Evolutionary conservation across 2,329 filamentous ascomycete species (phyloP), one percentile per base, ranked within the genome.

Genomic region (Epichloe amarillans): DNA sequence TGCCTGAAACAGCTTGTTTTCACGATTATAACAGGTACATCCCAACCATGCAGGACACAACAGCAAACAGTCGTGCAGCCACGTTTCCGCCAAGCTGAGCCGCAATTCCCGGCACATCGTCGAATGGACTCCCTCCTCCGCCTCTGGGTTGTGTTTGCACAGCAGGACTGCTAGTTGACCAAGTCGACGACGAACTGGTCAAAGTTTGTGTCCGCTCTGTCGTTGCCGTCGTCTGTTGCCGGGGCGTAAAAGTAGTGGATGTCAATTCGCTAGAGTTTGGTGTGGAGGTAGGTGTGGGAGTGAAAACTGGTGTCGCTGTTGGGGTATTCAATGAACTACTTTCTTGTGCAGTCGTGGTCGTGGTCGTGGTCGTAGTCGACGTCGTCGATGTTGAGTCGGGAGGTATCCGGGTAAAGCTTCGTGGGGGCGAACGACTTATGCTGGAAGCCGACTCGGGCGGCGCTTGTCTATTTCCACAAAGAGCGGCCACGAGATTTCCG

Each of bases 401-500:
- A 5, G 48, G 26, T 8, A 42, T 47, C 17, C 14, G 50, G 36
- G 52, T 43, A 41, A 48, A 39, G 39, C 43, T 50, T 44, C 40
- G 17, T n/a, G 41, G 35, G 19, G 43, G 19, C 17, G 39, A 21
- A n/a, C 12, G 46, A 26, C 21, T 45, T 33, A 7, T 49, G 23
- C 47, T 43, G 40, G 45, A 50, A 4, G 50, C 53, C 2, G 51
- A 37, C 35, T 10, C 44, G 39, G 51, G 17, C 48, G 37, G 23
- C 58, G 55, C 8, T 50, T 52, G 11, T 54, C 39, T 17, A 53
- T 42, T 46, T 33, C 55, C 56, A 49, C 71, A 73, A 5, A 72
- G 56, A 2, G 66, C 54, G 6, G 57, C 56, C n/a, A 68, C 60
- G 6, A 73, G 59, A 36, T 65, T 61, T 3, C 68, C 69, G 19